Base-by-base conservation (phyloP, 1,284 basidiomycete species). In the Moesziomyces antarcticus region DNA sequence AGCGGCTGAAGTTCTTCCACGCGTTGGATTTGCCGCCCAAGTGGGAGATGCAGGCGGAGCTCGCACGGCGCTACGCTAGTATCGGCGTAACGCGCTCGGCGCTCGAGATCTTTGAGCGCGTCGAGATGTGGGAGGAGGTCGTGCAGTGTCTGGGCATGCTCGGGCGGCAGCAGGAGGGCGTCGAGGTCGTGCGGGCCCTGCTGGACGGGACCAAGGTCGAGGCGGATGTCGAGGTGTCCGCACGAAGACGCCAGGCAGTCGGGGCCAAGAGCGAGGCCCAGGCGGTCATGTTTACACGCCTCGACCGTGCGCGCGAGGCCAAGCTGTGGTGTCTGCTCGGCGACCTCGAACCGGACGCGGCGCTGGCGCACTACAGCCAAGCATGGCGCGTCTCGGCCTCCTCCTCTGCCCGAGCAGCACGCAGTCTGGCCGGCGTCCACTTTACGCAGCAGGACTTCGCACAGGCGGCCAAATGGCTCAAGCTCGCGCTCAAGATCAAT, bases 251-350 rank as follows among this genome's bases (percentile, higher is more conserved):
- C 14, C 70, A 69, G 52, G 42, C 58, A 24, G 51, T 35, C 14
- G 47, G 50, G 14, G 43, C 30, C 1, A 14, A 18, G 22, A 63
- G 56, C 81, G 84, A 64, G 84, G 85, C 20, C 79, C 85, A 61
- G 82, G 87, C 42, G 78, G 82, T 18, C 83, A 86, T 20, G 85
- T 87, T 22, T 86, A 88, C 56, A 83, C 84, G 84, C 41, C 86
- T 92, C 68, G 92, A 93, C 72, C 85, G 86, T 8, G 84, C 91
- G 16, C 88, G 95, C 41, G 90, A 92, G 82, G 93, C 94, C 8
- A 98, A 98, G 85, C 86, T 99, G 24, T 96, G 93, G 92, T 99
- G 97, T 85, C 86, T 98, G 5, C 87, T 98, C 16, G 97, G 96
- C 6, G 97, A 99, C 83, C 88, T 99, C 35, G 92, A 97, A 78